These are phyloP conservation scores for Stereocaulon alpinum DNA, from an alignment of 495 filamentous ascomycete species.

Conservation along the genomic window DNA sequence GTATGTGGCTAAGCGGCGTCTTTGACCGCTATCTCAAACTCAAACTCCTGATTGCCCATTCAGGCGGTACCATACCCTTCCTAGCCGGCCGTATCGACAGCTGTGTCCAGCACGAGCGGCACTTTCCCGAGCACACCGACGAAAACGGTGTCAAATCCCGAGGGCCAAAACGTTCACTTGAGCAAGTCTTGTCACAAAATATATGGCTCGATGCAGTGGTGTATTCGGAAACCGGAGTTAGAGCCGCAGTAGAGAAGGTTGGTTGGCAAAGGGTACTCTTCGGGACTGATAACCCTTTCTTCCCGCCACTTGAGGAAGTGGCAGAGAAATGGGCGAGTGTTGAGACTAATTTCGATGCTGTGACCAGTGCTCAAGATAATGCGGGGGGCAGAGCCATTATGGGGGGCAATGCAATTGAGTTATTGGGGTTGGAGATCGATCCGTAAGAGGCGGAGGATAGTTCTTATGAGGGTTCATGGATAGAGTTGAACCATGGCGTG, in stretches of 20 bases:
- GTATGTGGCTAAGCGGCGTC: slow-evolving; percentile 77
- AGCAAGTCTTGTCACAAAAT: slow-evolving; percentile 78
- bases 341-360: slow-evolving; percentile 61
- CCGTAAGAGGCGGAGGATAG: no score
- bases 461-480: no score
- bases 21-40: slow-evolving; percentile 70
- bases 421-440: slow-evolving; percentile 31
- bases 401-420: slow-evolving; percentile 59
- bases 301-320: slow-evolving; percentile 59
- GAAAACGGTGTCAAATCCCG: slow-evolving; percentile 18
- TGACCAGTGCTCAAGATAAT: slow-evolving; percentile 48
- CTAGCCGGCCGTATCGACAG: slow-evolving; percentile 82
- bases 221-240: slow-evolving; percentile 63
- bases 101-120: slow-evolving; percentile 73
- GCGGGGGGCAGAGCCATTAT: slow-evolving; percentile 44
- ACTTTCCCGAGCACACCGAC: slow-evolving; percentile 45
- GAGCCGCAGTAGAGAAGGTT: slow-evolving; percentile 56
- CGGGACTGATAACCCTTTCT: slow-evolving; percentile 75
- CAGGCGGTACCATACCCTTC: slow-evolving; percentile 81
- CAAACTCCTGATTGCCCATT: slow-evolving; percentile 72
- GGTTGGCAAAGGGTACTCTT: slow-evolving; percentile 33
- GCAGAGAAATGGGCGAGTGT: slow-evolving; percentile 74
- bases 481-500: no score
- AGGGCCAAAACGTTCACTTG: slow-evolving; percentile 48
- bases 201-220: slow-evolving; percentile 85